Conservation (phyloP, 139 green algal species). For the Marvania coccoides region DNA sequence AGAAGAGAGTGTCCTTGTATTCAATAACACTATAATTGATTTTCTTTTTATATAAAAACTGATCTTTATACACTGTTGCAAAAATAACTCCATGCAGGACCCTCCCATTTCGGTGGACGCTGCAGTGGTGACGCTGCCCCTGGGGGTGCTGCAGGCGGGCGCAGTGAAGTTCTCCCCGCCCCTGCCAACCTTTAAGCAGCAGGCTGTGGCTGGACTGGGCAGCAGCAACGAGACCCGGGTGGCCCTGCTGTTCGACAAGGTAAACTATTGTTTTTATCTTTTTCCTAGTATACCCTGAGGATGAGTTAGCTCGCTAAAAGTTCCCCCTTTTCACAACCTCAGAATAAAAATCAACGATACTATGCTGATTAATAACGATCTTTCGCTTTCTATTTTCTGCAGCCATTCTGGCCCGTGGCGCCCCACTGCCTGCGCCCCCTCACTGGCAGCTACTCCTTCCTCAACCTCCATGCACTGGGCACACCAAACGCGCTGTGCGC, state of each 20-base stretch:
- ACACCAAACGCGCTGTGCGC: slow-evolving; percentile 20
- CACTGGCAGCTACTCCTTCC: slow-evolving; percentile 14
- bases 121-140: slow-evolving; percentile 23
- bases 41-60: too few species aligned
- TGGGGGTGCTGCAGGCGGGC: slow-evolving; percentile 19
- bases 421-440: slow-evolving; percentile 25
- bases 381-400: neutral
- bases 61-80: too few species aligned
- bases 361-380: too few species aligned
- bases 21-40: too few species aligned
- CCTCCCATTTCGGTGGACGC: neutral
- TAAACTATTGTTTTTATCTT: too few species aligned
- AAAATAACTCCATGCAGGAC: neutral
- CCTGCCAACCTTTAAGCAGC: slow-evolving; percentile 21
- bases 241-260: slow-evolving; percentile 19
- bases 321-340: too few species aligned
- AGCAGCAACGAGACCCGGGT: slow-evolving; percentile 25
- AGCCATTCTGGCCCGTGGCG: slow-evolving; percentile 17
- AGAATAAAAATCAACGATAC: too few species aligned
- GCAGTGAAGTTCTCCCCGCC: slow-evolving; percentile 15
- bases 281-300: too few species aligned
- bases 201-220: slow-evolving; percentile 18
- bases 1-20: too few species aligned
- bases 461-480: slow-evolving; percentile 25
- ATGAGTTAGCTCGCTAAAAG: too few species aligned